These are phyloP conservation scores for Penicillium paxilli DNA, from an alignment of 495 filamentous ascomycete genomes.

Conservation along the genomic window DNA sequence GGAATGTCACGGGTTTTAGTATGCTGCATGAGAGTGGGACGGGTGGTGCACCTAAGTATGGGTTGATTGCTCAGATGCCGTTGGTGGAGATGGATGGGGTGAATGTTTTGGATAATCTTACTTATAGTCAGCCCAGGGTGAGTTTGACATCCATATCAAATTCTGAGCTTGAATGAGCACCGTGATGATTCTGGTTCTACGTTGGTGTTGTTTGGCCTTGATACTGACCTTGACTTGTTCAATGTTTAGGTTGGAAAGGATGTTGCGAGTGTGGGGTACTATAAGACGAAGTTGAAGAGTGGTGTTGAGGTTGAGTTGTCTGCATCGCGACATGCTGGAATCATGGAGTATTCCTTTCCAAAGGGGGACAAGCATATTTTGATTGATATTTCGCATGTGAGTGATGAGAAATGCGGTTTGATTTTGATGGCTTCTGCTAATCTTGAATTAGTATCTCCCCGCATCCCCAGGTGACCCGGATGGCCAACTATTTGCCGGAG, in stretches of 20 bases:
- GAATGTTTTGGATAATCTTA: conserved; percentile 42
- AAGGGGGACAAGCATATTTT: conserved; percentile 49
- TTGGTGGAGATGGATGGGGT: conserved; percentile 32
- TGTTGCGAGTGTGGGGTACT: conserved; percentile 57
- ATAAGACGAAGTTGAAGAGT: conserved; percentile 54
- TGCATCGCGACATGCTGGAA: conserved; percentile 59
- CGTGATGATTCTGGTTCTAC: too few species aligned
- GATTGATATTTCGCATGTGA: conserved; percentile 65
- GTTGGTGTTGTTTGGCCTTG: too few species aligned
- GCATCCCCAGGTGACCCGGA: conserved; percentile 56
- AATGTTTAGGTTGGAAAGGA: conserved; percentile 46
- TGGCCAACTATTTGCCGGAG: conserved; percentile 61
- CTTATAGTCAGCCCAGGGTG: conserved; percentile 40
- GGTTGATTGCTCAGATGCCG: conserved; percentile 66
- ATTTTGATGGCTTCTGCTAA: not conserved
- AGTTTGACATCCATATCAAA: too few species aligned
- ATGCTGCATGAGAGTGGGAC: conserved; percentile 73
- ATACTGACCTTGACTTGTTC: too few species aligned
- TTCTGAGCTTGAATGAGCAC: too few species aligned
- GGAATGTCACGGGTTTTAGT: conserved; percentile 62
- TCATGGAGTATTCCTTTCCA: conserved; percentile 62
- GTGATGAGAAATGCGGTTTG: too few species aligned
- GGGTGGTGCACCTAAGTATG: conserved; percentile 69
- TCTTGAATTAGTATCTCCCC: conserved; percentile 43
- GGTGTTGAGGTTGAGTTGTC: conserved; percentile 59